These are phyloP conservation scores for Candida silvicultrix DNA, from an alignment of 805 yeast genomes.

Conservation along the genomic window DNA sequence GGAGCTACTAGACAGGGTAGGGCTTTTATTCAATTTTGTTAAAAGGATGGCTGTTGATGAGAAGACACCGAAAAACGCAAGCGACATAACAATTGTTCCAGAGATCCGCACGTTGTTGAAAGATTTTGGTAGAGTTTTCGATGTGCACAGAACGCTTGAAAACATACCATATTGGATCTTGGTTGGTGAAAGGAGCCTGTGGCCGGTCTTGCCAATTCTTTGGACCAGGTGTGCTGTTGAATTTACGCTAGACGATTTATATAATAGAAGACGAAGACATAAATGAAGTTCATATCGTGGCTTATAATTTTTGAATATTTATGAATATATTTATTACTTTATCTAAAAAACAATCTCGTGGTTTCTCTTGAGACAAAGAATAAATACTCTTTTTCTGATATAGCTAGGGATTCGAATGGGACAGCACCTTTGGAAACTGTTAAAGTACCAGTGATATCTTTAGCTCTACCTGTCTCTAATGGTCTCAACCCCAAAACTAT, in stretches of 20 bases:
- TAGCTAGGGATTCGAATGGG: conserved; percentile 16
- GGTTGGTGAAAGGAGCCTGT: conserved; percentile 87
- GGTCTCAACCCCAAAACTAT: conserved; percentile 56
- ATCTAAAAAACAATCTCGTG: conserved; percentile 35
- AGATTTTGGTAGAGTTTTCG: conserved; percentile 25
- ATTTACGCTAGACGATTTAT: conserved; percentile 76
- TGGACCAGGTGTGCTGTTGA: conserved; percentile 89
- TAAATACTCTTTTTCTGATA: conserved; percentile 57
- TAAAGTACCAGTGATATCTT: conserved; percentile 72
- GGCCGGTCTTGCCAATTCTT: conserved; percentile 83
- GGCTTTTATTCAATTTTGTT: conserved; percentile 61
- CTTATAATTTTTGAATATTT: too few species aligned
- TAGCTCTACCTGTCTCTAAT: conserved; percentile 73
- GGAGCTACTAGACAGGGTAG: conserved; percentile 71
- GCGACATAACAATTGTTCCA: conserved; percentile 89
- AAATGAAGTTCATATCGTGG: background rate
- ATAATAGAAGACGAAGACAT: conserved; percentile 28
- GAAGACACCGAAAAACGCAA: conserved; percentile 69
- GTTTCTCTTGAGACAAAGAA: conserved; percentile 52
- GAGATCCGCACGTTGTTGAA: conserved; percentile 55
- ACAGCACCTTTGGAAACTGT: conserved; percentile 47
- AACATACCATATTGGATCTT: conserved; percentile 85
- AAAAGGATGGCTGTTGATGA: conserved; percentile 84
- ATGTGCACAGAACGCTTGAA: conserved; percentile 74
- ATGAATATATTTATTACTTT: conserved; percentile 1